Conservation (phyloP, 495 filamentous ascomycete species). For the Penicillium riverlandense region DNA sequence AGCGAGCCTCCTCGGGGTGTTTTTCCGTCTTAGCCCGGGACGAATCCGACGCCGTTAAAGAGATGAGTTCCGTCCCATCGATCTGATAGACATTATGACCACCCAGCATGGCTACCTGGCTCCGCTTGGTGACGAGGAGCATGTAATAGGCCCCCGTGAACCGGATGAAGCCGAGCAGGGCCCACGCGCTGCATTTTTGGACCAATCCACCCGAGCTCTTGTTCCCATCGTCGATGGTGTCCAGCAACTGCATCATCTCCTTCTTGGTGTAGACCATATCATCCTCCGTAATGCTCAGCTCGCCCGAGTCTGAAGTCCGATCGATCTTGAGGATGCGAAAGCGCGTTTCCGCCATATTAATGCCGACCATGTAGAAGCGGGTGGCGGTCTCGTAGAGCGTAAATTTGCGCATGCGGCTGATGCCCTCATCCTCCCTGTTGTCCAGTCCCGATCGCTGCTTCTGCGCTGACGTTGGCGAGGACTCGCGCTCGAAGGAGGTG, state of each 20-base stretch:
- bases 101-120: conserved; percentile 90
- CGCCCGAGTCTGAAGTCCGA: conserved; percentile 72
- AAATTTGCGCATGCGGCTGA: conserved; percentile 90
- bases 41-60: conserved; percentile 58
- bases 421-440: conserved; percentile 57
- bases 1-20: conserved; percentile 84
- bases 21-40: conserved; percentile 68
- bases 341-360: conserved; percentile 76
- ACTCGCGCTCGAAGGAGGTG: conserved; percentile 38
- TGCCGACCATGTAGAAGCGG: conserved; percentile 89
- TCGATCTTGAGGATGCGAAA: conserved; percentile 94
- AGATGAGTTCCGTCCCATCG: conserved; percentile 89
- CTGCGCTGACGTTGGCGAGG: conserved; percentile 27
- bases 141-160: conserved; percentile 98
- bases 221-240: conserved; percentile 94
- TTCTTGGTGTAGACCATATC: conserved; percentile 88
- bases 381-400: conserved; percentile 90
- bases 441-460: conserved; percentile 47
- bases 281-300: conserved; percentile 82
- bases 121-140: conserved; percentile 91
- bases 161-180: conserved; percentile 85
- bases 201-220: conserved; percentile 85
- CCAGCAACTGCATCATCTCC: conserved; percentile 87
- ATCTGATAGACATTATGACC: conserved; percentile 95
- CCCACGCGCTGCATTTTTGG: conserved; percentile 86